Percentiles rank a stretch among this genome's conserved stretches.
Evolutionary conservation across 169 alveolate species (phyloP).

Genomic region (Eimeria acervulina): DNA sequence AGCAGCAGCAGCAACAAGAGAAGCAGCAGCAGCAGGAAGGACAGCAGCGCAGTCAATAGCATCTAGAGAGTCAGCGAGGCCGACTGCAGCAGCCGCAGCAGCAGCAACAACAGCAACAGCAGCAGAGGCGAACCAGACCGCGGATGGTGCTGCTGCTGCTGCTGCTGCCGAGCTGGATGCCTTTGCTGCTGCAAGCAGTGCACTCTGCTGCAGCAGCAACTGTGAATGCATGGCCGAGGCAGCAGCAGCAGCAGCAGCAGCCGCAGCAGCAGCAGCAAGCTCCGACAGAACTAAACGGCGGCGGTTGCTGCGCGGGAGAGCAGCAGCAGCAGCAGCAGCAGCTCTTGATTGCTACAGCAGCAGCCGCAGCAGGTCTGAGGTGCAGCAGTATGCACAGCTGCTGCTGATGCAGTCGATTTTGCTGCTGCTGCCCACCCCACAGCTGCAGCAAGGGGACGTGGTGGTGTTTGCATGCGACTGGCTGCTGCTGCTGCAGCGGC

Average conservation of each 20-base stretch:
- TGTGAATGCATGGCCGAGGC: background rate
- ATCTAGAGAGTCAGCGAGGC: no score
- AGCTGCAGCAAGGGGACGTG: slow-evolving; percentile 26
- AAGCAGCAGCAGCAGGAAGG: no score
- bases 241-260: slow-evolving; percentile 52
- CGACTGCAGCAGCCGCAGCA: no score
- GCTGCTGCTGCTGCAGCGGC: no score
- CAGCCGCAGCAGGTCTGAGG: background rate
- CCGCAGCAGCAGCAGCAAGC: no score
- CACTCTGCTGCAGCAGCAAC: slow-evolving; percentile 4
- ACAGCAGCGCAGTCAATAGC: background rate
- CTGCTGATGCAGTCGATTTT: background rate
- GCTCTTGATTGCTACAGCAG: no score
- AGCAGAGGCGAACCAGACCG: background rate
- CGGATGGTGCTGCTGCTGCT: no score
- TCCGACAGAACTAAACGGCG: background rate
- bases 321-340: background rate
- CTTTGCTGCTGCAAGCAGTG: slow-evolving; percentile 31
- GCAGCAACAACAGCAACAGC: background rate
- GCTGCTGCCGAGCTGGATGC: no score
- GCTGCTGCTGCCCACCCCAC: slow-evolving; percentile 45
- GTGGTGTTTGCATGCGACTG: slow-evolving; percentile 35
- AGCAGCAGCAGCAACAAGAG: background rate
- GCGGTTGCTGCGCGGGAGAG: background rate
- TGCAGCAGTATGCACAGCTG: slow-evolving; percentile 13